A percentile compares a stretch with the other conserved stretches of the same genome.
These are phyloP conservation scores for Pichia sporocuriosa DNA, from an alignment of 805 yeast genomes.

Conservation along the genomic window DNA sequence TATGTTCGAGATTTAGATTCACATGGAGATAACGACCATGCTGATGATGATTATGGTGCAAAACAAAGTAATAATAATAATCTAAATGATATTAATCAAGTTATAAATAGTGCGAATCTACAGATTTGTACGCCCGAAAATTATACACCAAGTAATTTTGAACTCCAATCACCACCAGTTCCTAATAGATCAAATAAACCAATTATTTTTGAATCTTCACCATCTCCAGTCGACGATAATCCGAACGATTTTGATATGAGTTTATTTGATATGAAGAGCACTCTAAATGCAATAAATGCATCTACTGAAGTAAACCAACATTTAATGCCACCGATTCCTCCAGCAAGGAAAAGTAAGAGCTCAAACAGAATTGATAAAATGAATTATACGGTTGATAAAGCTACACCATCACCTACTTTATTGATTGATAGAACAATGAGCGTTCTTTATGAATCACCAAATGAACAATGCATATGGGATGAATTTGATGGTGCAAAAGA, in stretches of 20 bases:
- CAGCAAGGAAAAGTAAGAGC: conserved; percentile 9
- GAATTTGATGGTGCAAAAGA: conserved; percentile 5
- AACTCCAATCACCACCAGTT: conserved; percentile 3
- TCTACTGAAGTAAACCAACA: not conserved
- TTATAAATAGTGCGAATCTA: no score
- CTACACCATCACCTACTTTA: conserved; percentile 6
- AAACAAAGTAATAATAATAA: not conserved
- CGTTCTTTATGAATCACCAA: conserved; percentile 25
- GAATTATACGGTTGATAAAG: conserved; percentile 2
- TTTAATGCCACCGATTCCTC: conserved; percentile 17
- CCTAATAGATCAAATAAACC: conserved; percentile 8
- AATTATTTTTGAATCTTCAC: not conserved
- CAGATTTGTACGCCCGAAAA: no score
- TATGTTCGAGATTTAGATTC: no score
- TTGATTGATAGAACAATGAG: conserved; percentile 22
- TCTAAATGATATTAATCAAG: no score
- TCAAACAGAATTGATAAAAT: conserved; percentile 7
- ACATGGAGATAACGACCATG: not conserved
- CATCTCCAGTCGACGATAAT: not conserved
- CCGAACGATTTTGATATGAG: conserved; percentile 9
- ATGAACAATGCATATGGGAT: conserved; percentile 17
- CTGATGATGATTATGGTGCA: not conserved
- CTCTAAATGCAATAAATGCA: conserved; percentile 9
- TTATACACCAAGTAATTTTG: no score
- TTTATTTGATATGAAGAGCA: conserved; percentile 14